Evolutionary conservation across 192 early-diverging fungal genomes (phyloP).

Genomic region (Thamnidium elegans): DNA sequence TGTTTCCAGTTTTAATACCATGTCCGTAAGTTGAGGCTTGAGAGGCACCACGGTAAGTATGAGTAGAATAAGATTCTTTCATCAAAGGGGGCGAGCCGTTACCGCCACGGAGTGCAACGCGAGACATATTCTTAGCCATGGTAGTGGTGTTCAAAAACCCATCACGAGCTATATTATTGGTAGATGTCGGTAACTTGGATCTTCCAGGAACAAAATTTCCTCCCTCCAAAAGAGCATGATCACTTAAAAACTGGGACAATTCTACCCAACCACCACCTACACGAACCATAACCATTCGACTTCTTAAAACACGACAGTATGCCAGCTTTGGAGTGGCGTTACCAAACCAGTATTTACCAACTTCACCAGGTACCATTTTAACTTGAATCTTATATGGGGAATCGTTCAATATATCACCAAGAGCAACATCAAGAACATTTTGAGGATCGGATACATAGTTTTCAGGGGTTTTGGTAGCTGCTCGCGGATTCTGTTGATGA

Average conservation of each 20-base stretch:
- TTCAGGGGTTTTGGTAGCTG: neutral
- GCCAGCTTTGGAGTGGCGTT: conserved; percentile 56
- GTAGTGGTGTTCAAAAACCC: conserved; percentile 3
- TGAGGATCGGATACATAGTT: conserved; percentile 49
- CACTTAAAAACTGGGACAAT: conserved; percentile 44
- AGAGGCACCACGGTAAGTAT: neutral
- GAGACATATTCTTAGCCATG: neutral
- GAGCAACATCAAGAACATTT: conserved; percentile 56
- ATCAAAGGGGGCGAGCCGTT: neutral
- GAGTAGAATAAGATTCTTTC: conserved; percentile 17
- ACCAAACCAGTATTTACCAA: conserved; percentile 63
- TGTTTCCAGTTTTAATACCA: conserved; percentile 32
- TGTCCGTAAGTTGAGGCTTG: neutral
- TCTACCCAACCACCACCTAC: conserved; percentile 66
- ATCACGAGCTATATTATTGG: neutral
- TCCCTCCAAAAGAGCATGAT: conserved; percentile 25
- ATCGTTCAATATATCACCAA: conserved; percentile 56
- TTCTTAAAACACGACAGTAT: conserved; percentile 59
- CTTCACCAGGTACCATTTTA: conserved; percentile 48
- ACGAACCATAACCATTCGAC: conserved; percentile 64
- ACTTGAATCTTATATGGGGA: conserved; percentile 48
- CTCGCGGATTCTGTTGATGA: neutral
- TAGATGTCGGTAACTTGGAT: neutral
- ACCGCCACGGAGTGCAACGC: neutral
- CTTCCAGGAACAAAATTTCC: conserved; percentile 12